Percentiles rank a stretch among this genome's conserved stretches.
Conservation (phyloP, 2,329 filamentous ascomycete genomes). For the Colletotrichum navitas region DNA sequence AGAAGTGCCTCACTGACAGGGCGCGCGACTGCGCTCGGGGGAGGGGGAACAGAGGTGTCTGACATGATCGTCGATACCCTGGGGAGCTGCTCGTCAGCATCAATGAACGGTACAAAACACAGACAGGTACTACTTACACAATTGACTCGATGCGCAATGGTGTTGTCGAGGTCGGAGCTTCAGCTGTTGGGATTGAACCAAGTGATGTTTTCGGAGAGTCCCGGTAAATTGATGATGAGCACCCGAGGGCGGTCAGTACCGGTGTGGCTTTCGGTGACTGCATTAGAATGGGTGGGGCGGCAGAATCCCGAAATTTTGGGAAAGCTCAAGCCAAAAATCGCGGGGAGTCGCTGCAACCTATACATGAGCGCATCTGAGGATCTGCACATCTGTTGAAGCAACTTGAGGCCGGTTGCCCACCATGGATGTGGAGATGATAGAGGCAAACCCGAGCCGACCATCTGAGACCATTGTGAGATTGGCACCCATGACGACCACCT, state of each 20-base stretch:
- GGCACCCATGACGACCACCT: background rate
- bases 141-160: constrained; percentile 39
- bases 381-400: constrained; percentile 9
- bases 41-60: constrained; percentile 65
- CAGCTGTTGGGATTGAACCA: constrained; percentile 36
- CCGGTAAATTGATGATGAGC: constrained; percentile 52
- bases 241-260: constrained; percentile 59
- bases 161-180: constrained; percentile 37
- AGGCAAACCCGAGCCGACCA: constrained; percentile 12
- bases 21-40: constrained; percentile 76
- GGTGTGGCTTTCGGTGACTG: constrained; percentile 30
- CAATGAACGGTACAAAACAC: constrained; percentile 38
- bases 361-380: constrained; percentile 4
- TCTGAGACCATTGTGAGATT: constrained; percentile 34
- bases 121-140: constrained; percentile 31
- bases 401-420: constrained; percentile 6
- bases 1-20: constrained; percentile 97
- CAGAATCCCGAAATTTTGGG: constrained; percentile 64
- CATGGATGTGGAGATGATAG: constrained; percentile 41
- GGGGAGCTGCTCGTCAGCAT: constrained; percentile 41
- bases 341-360: constrained; percentile 22
- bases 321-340: constrained; percentile 34
- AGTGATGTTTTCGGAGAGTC: constrained; percentile 45
- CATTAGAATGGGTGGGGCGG: constrained; percentile 48
- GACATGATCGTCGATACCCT: constrained; percentile 59